Evolutionary conservation across 192 early-diverging fungal genomes (phyloP), one percentile per base, ranked within the genome.

Genomic region (Coemansia sp.): DNA sequence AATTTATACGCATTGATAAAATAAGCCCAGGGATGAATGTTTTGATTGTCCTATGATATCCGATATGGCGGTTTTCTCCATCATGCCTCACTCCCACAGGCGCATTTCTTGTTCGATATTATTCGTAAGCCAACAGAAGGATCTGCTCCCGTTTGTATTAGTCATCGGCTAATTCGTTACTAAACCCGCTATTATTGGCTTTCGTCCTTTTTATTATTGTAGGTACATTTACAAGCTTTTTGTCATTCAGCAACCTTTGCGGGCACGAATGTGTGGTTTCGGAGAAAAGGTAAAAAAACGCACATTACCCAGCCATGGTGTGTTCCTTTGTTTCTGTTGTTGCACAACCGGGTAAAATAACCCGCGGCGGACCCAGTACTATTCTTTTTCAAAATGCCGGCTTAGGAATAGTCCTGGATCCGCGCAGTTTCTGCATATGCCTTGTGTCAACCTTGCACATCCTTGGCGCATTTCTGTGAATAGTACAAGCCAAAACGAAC

Each of bases 191-290:
- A 24, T 52, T 52, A 24, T 52, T n/a, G 6, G 6, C 18, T 48
- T 16, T 48, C 1, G 11, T n/a, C n/a, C 46, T 48, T 48, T 20
- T 24, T 10, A 24, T 52, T 4, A 10, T 52, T 66, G 59, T 83
- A 83, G 80, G 62, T 83, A 77, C 60, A 81, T 73, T 24, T 87
- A 88, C 64, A 71, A 78, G 33, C 67, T 87, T 11, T 69, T 72
- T 11, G 87, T 92, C 34, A 65, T 84, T 11, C 90, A 92, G 66
- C 84, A 92, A 55, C 90, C 90, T 15, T 69, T 84, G 23, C 78
- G 85, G 30, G 90, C 88, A 21, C 86, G 88, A 33, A 86, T 84
- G 78, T 89, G 87, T 66, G 90, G 88, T n/a, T 90, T 89, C 77
- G 87, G 86, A 6, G 88, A 91, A 60, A 89, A 88, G 66, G 79